A percentile compares a stretch with the other conserved stretches of the same genome.
Conservation (phyloP, 805 yeast genomes). For the Barnettozyma sucrosica region DNA sequence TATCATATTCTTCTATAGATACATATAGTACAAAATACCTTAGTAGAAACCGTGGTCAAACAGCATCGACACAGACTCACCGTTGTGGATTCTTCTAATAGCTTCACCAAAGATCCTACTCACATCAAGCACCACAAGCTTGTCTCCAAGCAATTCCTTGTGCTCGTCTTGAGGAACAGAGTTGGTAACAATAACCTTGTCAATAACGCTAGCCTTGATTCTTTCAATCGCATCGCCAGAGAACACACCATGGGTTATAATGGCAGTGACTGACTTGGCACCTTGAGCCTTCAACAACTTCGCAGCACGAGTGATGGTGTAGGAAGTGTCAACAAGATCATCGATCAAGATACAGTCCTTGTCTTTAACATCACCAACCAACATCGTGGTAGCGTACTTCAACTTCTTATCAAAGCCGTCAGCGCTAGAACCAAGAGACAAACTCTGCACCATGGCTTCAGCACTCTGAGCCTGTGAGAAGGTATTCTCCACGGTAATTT, state of each 20-base stretch:
- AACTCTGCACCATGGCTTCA: conserved; percentile 1
- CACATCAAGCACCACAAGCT: conserved; percentile 80
- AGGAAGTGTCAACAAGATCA: conserved; percentile 90
- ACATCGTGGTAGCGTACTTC: conserved; percentile 77
- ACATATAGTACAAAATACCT: not conserved
- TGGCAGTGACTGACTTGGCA: conserved; percentile 76
- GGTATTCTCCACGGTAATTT: conserved; percentile 17
- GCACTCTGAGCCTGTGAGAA: conserved; percentile 18
- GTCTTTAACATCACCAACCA: conserved; percentile 90
- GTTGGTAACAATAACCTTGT: conserved; percentile 82
- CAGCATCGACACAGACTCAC: conserved; percentile 90
- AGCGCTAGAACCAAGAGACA: conserved; percentile 2
- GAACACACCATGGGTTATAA: conserved; percentile 89
- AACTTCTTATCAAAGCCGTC: conserved; percentile 14
- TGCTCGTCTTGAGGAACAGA: conserved; percentile 80
- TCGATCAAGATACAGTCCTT: conserved; percentile 87
- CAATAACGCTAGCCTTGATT: conserved; percentile 63
- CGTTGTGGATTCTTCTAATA: conserved; percentile 92
- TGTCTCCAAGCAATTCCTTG: conserved; percentile 45
- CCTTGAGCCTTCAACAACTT: conserved; percentile 89
- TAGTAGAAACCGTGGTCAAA: conserved; percentile 62
- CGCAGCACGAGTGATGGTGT: conserved; percentile 90
- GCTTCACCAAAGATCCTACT: conserved; percentile 89
- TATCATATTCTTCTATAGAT: not conserved
- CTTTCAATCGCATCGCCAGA: conserved; percentile 85